phyloP scores from a whole-genome alignment of 2,329 filamentous ascomycete genomes.

The Aureobasidium leucospermi region DNA sequence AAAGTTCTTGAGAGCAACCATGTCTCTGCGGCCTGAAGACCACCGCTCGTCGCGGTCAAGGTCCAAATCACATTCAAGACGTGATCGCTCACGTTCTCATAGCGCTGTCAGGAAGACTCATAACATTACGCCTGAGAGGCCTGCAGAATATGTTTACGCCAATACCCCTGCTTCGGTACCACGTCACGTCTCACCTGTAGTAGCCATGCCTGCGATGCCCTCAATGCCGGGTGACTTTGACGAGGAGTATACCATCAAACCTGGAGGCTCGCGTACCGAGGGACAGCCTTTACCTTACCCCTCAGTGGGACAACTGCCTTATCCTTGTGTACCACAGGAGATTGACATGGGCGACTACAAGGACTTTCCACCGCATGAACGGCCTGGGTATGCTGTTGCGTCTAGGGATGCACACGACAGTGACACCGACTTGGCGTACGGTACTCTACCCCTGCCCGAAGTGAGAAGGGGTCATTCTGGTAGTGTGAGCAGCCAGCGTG shows the following conservation, averaged over 20 bases:
- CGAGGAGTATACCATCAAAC: slow-evolving; percentile 17
- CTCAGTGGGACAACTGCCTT: slow-evolving; percentile 18
- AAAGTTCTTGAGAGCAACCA: slow-evolving; percentile 14
- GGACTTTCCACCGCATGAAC: slow-evolving; percentile 38
- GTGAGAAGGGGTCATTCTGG: neutral
- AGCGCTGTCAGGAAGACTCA: slow-evolving; percentile 28
- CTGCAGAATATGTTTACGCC: slow-evolving; percentile 18
- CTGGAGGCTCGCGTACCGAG: neutral
- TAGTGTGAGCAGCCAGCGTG: neutral
- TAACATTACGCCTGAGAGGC: neutral
- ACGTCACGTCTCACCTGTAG: slow-evolving; percentile 13
- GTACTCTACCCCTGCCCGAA: slow-evolving; percentile 12
- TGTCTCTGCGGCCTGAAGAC: slow-evolving; percentile 35
- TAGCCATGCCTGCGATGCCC: slow-evolving; percentile 19
- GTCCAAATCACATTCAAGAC: slow-evolving; percentile 34
- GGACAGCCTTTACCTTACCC: slow-evolving; percentile 14
- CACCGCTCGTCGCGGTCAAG: slow-evolving; percentile 34
- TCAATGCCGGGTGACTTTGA: slow-evolving; percentile 30
- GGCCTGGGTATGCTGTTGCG: slow-evolving; percentile 20
- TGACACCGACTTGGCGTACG: slow-evolving; percentile 28
- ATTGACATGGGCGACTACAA: slow-evolving; percentile 39
- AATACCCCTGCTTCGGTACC: slow-evolving; percentile 19
- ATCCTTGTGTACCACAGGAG: slow-evolving; percentile 23
- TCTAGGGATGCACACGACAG: slow-evolving; percentile 16
- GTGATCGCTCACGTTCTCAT: slow-evolving; percentile 31